Evolutionary conservation across 768 basidiomycete species (phyloP), one percentile per base, ranked within the genome.

Genomic region (Galerina marginata): DNA sequence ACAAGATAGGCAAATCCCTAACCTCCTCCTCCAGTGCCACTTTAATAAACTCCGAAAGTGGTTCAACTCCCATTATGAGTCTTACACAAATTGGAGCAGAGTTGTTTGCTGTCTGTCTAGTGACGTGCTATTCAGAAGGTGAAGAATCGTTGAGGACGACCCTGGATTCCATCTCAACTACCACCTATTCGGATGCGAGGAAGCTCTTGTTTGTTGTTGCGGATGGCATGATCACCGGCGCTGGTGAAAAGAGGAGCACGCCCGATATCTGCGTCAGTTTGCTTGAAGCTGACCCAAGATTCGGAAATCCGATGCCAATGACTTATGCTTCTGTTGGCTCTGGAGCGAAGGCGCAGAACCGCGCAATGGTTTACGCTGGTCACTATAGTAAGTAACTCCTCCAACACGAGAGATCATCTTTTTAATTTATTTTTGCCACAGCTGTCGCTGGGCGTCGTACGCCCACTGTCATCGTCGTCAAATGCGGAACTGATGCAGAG

Each of bases 281-380:
- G 56, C 74, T 99, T 50, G 95, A 99, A 66, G 92, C 92, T 3
- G 97, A 99, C 74, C 90, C 93, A 25, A 84, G 97, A 12, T 99
- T 99, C 69, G 97, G 96, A 25, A 95, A 97, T 68, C 97, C 97
- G 2, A 86, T 87, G 46, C 94, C 96, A 4, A 96, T 99, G 96
- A 88, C 84, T 62, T 99, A 98, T 70, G 76, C 83, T 57, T 92
- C 97, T 2, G 94, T 99, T 29, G 97, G 95, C 2, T 86, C 90
- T 9, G 96, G 97, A 2, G 77, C 86, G 16, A 98, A 99, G 79
- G 84, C 83, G 54, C 89, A 95, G 71, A 99, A 99, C 68, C 84
- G 95, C 56, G 96, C 96, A 6, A 93, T 97, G 93, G 92, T 99
- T 16, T 99, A 99, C 79, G 97, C 97, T 53, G 97, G 97, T n/a